These are phyloP conservation scores for Dendrostoma leiphaemia DNA, from an alignment of 2,329 filamentous ascomycete species.

Conservation along the genomic window DNA sequence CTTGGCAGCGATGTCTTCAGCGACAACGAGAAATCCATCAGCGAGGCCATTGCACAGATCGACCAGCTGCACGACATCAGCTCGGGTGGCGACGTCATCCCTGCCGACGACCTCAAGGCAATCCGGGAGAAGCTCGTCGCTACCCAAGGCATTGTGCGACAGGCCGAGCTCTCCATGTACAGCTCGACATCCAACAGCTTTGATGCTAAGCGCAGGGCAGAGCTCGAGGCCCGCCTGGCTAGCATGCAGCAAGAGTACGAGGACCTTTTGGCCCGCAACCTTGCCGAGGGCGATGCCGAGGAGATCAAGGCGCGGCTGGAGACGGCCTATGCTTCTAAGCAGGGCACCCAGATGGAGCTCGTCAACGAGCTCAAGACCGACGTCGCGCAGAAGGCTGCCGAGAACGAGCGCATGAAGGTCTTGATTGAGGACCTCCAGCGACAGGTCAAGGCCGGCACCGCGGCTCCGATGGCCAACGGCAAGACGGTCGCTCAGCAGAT, in stretches of 20 bases:
- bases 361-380: constrained; percentile 76
- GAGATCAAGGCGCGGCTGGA: constrained; percentile 80
- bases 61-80: constrained; percentile 77
- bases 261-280: constrained; percentile 73
- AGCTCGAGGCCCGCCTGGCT: constrained; percentile 74
- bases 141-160: constrained; percentile 87
- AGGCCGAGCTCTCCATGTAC: constrained; percentile 84
- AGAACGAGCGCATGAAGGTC: constrained; percentile 77
- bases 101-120: constrained; percentile 75
- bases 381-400: constrained; percentile 72
- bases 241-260: constrained; percentile 81
- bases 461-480: constrained; percentile 67
- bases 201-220: constrained; percentile 66
- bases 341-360: constrained; percentile 70
- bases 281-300: constrained; percentile 75
- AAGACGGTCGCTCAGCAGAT: constrained; percentile 98
- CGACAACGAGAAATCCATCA: constrained; percentile 83
- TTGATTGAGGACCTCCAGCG: constrained; percentile 79
- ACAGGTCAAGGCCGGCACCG: constrained; percentile 63
- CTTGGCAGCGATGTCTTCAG: constrained; percentile 91
- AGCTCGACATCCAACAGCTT: constrained; percentile 63
- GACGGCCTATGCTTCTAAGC: constrained; percentile 72
- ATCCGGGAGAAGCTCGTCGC: constrained; percentile 79
- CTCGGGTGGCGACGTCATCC: constrained; percentile 73
- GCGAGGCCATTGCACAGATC: constrained; percentile 78